Base-by-base conservation (phyloP, 2,329 filamentous ascomycete species). In the Magnaporthiopsis incrustans region DNA sequence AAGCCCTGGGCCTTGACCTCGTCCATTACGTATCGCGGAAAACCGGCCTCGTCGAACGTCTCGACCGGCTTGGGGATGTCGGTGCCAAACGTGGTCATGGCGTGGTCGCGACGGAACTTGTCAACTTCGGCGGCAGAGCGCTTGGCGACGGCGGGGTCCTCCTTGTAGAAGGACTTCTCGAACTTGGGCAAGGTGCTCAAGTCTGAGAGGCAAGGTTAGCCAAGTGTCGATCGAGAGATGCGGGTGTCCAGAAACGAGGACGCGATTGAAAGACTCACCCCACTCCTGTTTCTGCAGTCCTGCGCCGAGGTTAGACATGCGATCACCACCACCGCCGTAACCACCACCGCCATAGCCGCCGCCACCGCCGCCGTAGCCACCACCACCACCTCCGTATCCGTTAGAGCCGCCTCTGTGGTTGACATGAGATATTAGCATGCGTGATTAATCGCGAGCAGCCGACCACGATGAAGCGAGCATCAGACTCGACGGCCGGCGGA, bases 121-220 rank as follows among this genome's bases (percentile, higher is more conserved):
- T 93, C 89, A 65, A 99, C 90, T 67, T 98, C 94, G 64, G 85
- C 85, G 57, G 85, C 76, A 15, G 91, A 87, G 73, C 95, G 91
- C 71, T 78, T 82, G 67, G 87, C 78, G 66, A 99, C 94, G 66
- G 86, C 86, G 38, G 89, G 84, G 74, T 95, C 88, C 79, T 98
- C 95, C 82, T 98, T 97, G 86, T 99, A 99, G 81, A 99, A 99
- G 11, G 91, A 93, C 81, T 99, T 99, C 77, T 99, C 95, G 80
- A 99, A 99, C 79, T 98, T 98, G 71, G 95, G 94, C 59, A 99
- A 74, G 8, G 88, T 77, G 73, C 77, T 82, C 63, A 95, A 72
- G 75, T 99, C 95, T 95, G 69, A n/a, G 8, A 38, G 33, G 22
- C 26, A 35, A 22, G 2, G 61, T 62, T 53, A 62, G 44, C 25